Base-by-base conservation (phyloP, 208 protist genomes). In the Leishmania aethiopica region DNA sequence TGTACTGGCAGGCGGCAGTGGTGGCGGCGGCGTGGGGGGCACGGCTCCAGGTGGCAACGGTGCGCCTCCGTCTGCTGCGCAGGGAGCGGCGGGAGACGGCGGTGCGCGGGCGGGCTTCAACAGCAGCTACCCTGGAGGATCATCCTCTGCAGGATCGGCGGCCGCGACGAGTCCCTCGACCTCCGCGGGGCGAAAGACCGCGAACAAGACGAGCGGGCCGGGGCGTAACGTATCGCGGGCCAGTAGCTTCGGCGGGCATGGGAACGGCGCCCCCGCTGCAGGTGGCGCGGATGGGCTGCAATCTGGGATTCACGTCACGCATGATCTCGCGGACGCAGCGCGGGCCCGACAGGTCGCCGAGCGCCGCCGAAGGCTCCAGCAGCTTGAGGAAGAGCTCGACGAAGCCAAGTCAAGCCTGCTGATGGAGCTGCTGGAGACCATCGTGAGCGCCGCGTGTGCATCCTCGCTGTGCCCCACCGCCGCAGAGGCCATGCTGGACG, bases 341-440 rank as follows among this genome's bases (percentile, higher is more conserved):
- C 84, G 87, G 22, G 73, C 62, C 19, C 81, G 81, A 25, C 79
- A 82, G 71, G 55, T 51, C 11, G 53, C 75, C 1, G 72, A 86
- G 69, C 81, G 64, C 11, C 59, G 77, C 45, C 60, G 55, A 5
- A 57, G 42, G 59, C 85, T 71, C 5, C 79, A 84, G 77, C 82
- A 86, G 66, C 78, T 86, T 10, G 72, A 81, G n/a, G 83, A 87
- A 42, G 79, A 83, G n/a, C 81, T 95, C 5, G 94, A 95, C 70
- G 88, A 95, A 76, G 88, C 87, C 49, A 93, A 95, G 83, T 90
- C 88, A 19, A 86, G 81, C 60, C 84, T 97, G 8, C 75, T 95
- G 35, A 90, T 90, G 74, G 87, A 89, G 60, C 84, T 97, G 49
- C 86, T 97, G 70, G 90, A 97, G 86, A 60, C 83, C 2, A 47